Evolutionary conservation across 1,284 basidiomycete species (phyloP).

Genomic region (Moesziomyces sp.): DNA sequence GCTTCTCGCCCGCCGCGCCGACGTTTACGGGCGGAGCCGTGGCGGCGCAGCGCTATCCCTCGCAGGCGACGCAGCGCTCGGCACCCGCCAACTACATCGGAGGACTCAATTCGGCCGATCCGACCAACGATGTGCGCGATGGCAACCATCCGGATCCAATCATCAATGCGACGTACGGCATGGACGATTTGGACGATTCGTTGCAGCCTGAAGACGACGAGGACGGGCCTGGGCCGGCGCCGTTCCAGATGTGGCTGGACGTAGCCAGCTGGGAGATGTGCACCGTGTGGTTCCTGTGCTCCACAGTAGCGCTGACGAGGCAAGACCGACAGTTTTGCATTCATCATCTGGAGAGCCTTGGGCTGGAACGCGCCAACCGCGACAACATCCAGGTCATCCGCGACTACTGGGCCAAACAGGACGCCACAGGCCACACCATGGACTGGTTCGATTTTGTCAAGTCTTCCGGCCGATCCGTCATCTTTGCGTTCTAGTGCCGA

Average conservation of each 20-base stretch:
- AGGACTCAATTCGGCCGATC: constrained; percentile 12
- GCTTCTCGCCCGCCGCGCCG: constrained; percentile 15
- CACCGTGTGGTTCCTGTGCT: constrained; percentile 54
- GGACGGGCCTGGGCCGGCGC: constrained; percentile 3
- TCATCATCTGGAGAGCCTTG: constrained; percentile 45
- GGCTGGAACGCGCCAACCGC: constrained; percentile 42
- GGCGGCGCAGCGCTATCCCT: no score
- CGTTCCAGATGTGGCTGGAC: constrained; percentile 47
- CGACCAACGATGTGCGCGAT: constrained; percentile 10
- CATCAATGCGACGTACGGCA: constrained; percentile 18
- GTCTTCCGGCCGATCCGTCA: constrained; percentile 19
- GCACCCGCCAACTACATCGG: constrained; percentile 33
- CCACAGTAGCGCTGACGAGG: constrained; percentile 40
- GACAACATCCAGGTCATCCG: constrained; percentile 50
- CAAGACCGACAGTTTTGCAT: constrained; percentile 39
- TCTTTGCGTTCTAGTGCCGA: constrained; percentile 33
- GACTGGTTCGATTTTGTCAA: constrained; percentile 53
- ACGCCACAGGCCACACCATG: constrained; percentile 40
- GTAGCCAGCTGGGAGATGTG: constrained; percentile 55
- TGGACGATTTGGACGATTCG: constrained; percentile 1
- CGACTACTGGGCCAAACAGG: constrained; percentile 43
- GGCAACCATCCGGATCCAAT: constrained; percentile 22
- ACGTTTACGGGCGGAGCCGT: not conserved
- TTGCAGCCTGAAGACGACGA: not conserved
- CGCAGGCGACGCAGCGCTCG: not conserved